Conservation (phyloP, 345 rosid genomes). For the Aegle marmelos region DNA sequence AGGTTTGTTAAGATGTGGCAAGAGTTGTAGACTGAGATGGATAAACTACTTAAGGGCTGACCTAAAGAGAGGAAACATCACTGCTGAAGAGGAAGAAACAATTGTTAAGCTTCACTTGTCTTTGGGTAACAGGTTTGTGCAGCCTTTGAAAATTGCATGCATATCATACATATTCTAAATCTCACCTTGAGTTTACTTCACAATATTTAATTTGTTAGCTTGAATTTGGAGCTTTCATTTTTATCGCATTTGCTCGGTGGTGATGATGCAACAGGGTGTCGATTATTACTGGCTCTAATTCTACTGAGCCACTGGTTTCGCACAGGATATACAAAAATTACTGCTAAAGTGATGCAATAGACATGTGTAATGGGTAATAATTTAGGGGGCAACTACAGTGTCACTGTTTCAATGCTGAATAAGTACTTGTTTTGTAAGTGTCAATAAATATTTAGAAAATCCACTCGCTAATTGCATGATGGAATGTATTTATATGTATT, state of each 20-base stretch:
- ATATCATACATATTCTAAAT: neutral
- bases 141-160: neutral
- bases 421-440: too few relatives aligned
- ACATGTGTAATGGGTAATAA: too few relatives aligned
- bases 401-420: neutral
- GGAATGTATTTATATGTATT: neutral
- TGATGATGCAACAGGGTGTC: neutral
- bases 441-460: neutral
- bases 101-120: slow-evolving; percentile 66
- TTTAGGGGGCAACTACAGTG: too few relatives aligned
- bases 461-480: neutral
- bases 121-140: slow-evolving; percentile 68
- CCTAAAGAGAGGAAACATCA: slow-evolving; percentile 81
- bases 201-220: neutral
- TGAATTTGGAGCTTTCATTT: neutral
- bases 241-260: neutral
- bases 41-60: slow-evolving; percentile 77
- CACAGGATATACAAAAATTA: too few relatives aligned
- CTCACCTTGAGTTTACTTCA: neutral
- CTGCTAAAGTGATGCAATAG: too few relatives aligned
- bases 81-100: slow-evolving; percentile 66
- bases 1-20: slow-evolving; percentile 87
- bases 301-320: too few relatives aligned
- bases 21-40: slow-evolving; percentile 96
- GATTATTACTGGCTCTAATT: neutral